Evolutionary conservation across 2,329 filamentous ascomycete genomes (phyloP).

Genomic region (Proliferodiscus dingleyae): DNA sequence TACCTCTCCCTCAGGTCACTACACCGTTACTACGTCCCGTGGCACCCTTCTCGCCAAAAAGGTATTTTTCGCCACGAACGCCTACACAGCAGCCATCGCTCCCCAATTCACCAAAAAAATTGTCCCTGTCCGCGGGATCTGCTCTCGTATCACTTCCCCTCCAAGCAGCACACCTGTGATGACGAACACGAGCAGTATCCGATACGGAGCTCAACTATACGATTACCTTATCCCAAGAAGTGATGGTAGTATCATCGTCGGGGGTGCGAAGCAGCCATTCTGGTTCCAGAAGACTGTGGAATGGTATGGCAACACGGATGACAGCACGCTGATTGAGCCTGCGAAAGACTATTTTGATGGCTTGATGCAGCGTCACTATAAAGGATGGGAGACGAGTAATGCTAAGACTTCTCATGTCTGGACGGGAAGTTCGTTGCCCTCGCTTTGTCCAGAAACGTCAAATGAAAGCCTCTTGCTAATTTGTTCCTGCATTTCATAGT

Average conservation of each 20-base stretch:
- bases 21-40: constrained; percentile 47
- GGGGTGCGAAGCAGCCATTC: constrained; percentile 37
- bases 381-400: constrained; percentile 43
- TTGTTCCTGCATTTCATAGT: constrained; percentile 24
- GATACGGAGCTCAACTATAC: constrained; percentile 48
- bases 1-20: constrained; percentile 29
- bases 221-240: constrained; percentile 36
- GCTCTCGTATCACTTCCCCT: constrained; percentile 24
- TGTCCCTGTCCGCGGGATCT: constrained; percentile 44
- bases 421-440: constrained; percentile 14
- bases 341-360: constrained; percentile 41
- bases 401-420: constrained; percentile 32
- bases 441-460: background rate
- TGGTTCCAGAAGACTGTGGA: constrained; percentile 26
- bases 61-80: constrained; percentile 63
- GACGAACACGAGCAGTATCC: constrained; percentile 4
- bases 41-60: constrained; percentile 48
- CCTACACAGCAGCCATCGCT: constrained; percentile 51
- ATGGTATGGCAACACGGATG: constrained; percentile 46
- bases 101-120: constrained; percentile 48
- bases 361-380: constrained; percentile 45
- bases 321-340: constrained; percentile 39
- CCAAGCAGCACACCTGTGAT: background rate
- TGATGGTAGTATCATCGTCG: constrained; percentile 34
- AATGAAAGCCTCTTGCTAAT: background rate